Evolutionary conservation across 352 stramenopile genomes (phyloP), one percentile per base, ranked within the genome.

Genomic region (Pythium monospermum): DNA sequence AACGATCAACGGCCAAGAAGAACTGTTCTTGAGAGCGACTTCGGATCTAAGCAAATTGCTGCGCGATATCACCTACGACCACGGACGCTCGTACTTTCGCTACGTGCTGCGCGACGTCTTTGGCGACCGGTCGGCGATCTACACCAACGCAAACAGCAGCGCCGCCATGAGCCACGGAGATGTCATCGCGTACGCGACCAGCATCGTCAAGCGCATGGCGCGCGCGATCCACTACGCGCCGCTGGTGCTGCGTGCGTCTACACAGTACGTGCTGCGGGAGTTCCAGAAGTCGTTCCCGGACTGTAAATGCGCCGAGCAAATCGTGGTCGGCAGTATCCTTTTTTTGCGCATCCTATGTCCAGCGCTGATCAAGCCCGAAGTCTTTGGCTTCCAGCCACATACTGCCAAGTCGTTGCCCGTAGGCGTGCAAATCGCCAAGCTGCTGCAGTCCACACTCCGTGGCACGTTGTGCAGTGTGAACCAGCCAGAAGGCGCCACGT

Each of bases 61-160:
- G 61, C 85, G 84, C 39, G 76, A 83, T 49, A 60, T 93, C 16
- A 78, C 74, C 27, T 72, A 82, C 45, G 61, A 75, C 22, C 74
- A 86, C 33, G 82, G 79, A 42, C 79, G 78, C 32, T 66, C 76
- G 2, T 93, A 93, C 66, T 91, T 93, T 47, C 76, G 76, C 30
- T 91, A 87, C 58, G 76, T 87, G 45, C 64, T 93, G 41, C 71
- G 77, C 31, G 71, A 88, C 30, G 76, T 90, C 13, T 84, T 93
- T 49, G 73, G 75, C 52, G 78, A 87, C 27, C 73, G 78, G 56
- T 81, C 72, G 23, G 36, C 45, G 31, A 50, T 89, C 33, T 83
- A 89, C n/a, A n/a, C n/a, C n/a, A n/a, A n/a, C n/a, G n/a, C n/a
- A n/a, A n/a, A n/a, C n/a, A n/a, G n/a, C 51, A 56, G 64, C 40